A percentile compares a stretch with the other conserved stretches of the same genome.
These are phyloP conservation scores for Aspergillus quadricinctus DNA, from an alignment of 2,329 filamentous ascomycete genomes.

Conservation along the genomic window DNA sequence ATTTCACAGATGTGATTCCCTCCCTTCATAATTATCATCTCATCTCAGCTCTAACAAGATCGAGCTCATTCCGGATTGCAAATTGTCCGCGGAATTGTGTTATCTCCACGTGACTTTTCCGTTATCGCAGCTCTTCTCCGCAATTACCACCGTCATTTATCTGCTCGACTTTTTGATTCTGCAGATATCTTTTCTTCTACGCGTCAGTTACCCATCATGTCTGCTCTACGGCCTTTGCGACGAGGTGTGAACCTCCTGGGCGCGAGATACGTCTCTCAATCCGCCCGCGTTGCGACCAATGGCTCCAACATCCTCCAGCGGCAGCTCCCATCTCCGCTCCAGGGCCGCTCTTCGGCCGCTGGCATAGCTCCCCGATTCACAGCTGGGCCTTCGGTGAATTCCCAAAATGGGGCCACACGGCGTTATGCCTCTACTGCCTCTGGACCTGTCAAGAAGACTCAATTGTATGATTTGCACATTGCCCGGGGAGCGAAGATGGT, in stretches of 20 bases:
- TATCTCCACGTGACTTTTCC: slow-evolving; percentile 40
- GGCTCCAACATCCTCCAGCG: slow-evolving; percentile 25
- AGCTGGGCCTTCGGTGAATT: slow-evolving; percentile 6
- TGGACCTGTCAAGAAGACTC: slow-evolving; percentile 50
- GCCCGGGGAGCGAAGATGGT: slow-evolving; percentile 86
- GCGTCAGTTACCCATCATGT: slow-evolving; percentile 18
- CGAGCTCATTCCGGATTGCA: slow-evolving; percentile 7
- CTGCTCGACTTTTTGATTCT: slow-evolving; percentile 10
- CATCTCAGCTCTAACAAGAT: neutral
- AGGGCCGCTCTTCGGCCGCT: slow-evolving; percentile 18
- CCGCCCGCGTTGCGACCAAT: slow-evolving; percentile 27
- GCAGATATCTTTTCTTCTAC: slow-evolving; percentile 2
- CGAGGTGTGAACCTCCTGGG: slow-evolving; percentile 28
- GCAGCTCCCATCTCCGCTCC: slow-evolving; percentile 26
- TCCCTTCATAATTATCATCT: neutral
- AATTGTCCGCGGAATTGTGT: slow-evolving; percentile 19
- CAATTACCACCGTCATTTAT: slow-evolving; percentile 11
- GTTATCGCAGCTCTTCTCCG: slow-evolving; percentile 20
- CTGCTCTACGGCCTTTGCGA: slow-evolving; percentile 26
- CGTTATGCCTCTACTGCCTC: slow-evolving; percentile 29
- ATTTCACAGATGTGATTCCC: slow-evolving; percentile 1
- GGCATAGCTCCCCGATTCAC: slow-evolving; percentile 6
- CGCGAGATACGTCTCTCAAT: slow-evolving; percentile 20
- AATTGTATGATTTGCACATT: slow-evolving; percentile 74
- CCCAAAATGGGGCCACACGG: slow-evolving; percentile 19